A percentile compares a stretch with the other conserved stretches of the same genome.
phyloP scores from a whole-genome alignment of 352 stramenopile species.

The Globisporangium nunn region DNA sequence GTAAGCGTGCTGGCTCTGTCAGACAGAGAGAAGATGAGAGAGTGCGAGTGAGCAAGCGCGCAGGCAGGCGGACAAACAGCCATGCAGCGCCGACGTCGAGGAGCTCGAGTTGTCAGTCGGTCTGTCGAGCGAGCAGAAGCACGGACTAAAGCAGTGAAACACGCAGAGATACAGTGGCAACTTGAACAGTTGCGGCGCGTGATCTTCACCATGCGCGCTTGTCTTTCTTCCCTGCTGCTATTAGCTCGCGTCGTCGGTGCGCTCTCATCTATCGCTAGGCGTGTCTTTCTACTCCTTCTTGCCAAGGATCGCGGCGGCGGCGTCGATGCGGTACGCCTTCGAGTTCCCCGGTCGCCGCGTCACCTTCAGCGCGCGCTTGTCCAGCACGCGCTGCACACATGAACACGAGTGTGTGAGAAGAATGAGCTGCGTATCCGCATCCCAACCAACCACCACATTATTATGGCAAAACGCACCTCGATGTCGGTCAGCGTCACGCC shows the following conservation, averaged over 20 bases:
- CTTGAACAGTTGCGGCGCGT: background rate
- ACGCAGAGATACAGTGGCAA: background rate
- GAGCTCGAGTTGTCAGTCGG: background rate
- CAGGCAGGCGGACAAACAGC: background rate
- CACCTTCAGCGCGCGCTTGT: slow-evolving; percentile 91
- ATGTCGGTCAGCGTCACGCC: slow-evolving; percentile 91
- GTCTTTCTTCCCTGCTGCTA: background rate
- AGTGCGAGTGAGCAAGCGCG: background rate
- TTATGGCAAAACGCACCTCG: slow-evolving; percentile 31
- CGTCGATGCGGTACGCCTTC: slow-evolving; percentile 83
- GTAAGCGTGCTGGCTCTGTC: slow-evolving; percentile 9
- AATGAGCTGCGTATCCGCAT: background rate
- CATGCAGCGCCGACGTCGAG: background rate
- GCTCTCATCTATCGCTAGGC: background rate
- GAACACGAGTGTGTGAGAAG: background rate
- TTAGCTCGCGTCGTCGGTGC: background rate
- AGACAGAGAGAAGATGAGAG: slow-evolving; percentile 4
- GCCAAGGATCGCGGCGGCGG: slow-evolving; percentile 62
- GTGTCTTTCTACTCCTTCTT: slow-evolving; percentile 21
- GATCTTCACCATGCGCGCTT: background rate
- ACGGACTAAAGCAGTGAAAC: background rate
- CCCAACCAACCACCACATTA: background rate
- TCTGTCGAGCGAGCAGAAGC: background rate
- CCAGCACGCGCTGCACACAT: slow-evolving; percentile 69
- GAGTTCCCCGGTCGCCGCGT: slow-evolving; percentile 83